These are phyloP conservation scores for Eucalyptus leucophloia DNA, from an alignment of 345 rosid genomes.

Conservation along the genomic window DNA sequence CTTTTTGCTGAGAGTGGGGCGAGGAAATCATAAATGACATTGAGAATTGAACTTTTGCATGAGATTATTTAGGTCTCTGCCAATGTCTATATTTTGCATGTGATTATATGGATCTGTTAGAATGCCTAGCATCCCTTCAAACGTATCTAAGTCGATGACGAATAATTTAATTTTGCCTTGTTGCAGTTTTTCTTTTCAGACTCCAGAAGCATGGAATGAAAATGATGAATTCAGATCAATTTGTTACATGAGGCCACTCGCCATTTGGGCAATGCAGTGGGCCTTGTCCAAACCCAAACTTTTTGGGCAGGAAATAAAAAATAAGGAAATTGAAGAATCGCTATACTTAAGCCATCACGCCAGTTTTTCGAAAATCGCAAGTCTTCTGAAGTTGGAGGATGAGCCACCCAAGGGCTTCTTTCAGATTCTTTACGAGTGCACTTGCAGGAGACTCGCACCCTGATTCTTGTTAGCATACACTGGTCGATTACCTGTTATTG, in stretches of 20 bases:
- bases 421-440: slow-evolving; percentile 50
- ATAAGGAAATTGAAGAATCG: slow-evolving; percentile 13
- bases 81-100: not conserved
- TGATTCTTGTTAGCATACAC: not conserved
- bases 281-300: slow-evolving; percentile 44
- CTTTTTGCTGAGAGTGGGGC: not conserved
- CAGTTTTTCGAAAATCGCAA: slow-evolving; percentile 53
- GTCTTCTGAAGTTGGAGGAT: slow-evolving; percentile 44
- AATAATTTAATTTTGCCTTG: not conserved
- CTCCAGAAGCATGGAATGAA: slow-evolving; percentile 84
- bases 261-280: slow-evolving; percentile 98
- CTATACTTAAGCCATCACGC: slow-evolving; percentile 18
- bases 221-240: slow-evolving; percentile 52
- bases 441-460: slow-evolving; percentile 40
- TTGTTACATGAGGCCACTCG: slow-evolving; percentile 80
- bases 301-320: slow-evolving; percentile 3
- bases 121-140: not conserved
- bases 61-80: not conserved
- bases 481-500: not conserved
- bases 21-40: not conserved
- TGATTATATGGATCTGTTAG: not conserved
- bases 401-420: slow-evolving; percentile 21
- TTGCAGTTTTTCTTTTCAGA: slow-evolving; percentile 72
- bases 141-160: not conserved
- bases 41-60: not conserved